phyloP scores from a whole-genome alignment of 106 monocot species.

The Ottelia alismoides region DNA sequence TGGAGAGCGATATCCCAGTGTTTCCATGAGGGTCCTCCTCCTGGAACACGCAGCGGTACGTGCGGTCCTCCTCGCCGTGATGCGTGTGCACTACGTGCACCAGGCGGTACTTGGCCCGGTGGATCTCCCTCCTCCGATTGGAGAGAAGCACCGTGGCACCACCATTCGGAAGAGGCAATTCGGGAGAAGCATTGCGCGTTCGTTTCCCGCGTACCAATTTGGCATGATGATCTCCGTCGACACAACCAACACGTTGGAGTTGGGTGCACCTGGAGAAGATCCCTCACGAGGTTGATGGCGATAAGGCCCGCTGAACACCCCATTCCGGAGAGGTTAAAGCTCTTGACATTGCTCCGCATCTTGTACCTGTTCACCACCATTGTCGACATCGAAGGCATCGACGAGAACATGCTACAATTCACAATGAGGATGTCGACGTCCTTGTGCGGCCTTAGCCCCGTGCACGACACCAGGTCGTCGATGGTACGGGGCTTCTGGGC shows the following conservation, averaged over 20 bases:
- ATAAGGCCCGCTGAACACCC: conserved; percentile 16
- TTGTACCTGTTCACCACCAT: conserved; percentile 11
- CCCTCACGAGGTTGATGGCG: conserved; percentile 9
- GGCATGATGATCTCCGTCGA: conserved; percentile 12
- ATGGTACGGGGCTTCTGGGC: too few species aligned
- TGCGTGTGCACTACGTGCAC: conserved; percentile 6
- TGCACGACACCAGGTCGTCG: too few species aligned
- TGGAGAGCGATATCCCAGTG: conserved; percentile 4
- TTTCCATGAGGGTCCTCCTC: conserved; percentile 3
- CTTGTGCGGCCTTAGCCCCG: too few species aligned
- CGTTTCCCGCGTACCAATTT: conserved; percentile 13
- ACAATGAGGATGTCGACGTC: conserved; percentile 16
- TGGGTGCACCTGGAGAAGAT: conserved; percentile 12
- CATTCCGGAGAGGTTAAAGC: conserved; percentile 16
- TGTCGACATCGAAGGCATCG: conserved; percentile 11
- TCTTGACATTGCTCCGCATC: conserved; percentile 11
- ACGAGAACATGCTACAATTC: conserved; percentile 16
- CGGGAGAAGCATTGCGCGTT: conserved; percentile 13
- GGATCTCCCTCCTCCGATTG: conserved; percentile 6
- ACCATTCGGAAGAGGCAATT: conserved; percentile 24
- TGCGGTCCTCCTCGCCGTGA: conserved; percentile 6
- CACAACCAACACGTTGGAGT: conserved; percentile 9
- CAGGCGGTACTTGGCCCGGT: conserved; percentile 3
- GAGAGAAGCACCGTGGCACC: conserved; percentile 22
- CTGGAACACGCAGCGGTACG: conserved; percentile 11